These are phyloP conservation scores for Panaeolus papilionaceus DNA, from an alignment of 768 basidiomycete species.

Conservation along the genomic window DNA sequence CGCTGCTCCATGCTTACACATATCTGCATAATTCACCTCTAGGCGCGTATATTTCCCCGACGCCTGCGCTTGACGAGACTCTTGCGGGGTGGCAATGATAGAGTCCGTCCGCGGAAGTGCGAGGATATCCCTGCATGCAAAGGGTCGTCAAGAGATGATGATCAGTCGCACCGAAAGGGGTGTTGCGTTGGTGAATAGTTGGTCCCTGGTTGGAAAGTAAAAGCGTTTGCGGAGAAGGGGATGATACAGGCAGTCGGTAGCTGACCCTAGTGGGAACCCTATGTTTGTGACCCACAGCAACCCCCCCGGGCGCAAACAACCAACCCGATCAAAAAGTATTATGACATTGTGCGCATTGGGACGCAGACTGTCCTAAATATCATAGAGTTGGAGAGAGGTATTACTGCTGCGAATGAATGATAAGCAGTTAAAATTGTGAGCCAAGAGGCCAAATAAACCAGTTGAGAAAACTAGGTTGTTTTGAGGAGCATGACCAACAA, in stretches of 20 bases:
- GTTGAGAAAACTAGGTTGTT: background rate
- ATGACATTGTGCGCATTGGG: background rate
- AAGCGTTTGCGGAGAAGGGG: constrained; percentile 2
- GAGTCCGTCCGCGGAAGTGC: constrained; percentile 1
- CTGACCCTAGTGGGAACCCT: background rate
- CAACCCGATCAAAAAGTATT: background rate
- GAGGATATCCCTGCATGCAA: background rate
- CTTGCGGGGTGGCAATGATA: background rate
- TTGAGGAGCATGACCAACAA: background rate
- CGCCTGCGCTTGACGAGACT: background rate
- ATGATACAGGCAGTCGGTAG: constrained; percentile 6
- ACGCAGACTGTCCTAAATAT: background rate
- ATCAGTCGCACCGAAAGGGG: constrained; percentile 2
- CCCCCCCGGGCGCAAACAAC: background rate
- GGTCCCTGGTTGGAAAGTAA: constrained; percentile 12
- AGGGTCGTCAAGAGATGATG: background rate
- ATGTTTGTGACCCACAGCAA: constrained; percentile 6
- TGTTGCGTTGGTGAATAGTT: constrained; percentile 2
- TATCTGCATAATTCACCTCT: background rate
- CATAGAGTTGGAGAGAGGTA: background rate
- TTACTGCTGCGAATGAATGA: background rate
- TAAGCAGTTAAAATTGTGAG: background rate
- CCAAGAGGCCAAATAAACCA: background rate
- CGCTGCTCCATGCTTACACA: background rate
- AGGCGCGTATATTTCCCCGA: background rate